phyloP scores from a whole-genome alignment of 441 rosid genomes.

The Populus hybrid region DNA sequence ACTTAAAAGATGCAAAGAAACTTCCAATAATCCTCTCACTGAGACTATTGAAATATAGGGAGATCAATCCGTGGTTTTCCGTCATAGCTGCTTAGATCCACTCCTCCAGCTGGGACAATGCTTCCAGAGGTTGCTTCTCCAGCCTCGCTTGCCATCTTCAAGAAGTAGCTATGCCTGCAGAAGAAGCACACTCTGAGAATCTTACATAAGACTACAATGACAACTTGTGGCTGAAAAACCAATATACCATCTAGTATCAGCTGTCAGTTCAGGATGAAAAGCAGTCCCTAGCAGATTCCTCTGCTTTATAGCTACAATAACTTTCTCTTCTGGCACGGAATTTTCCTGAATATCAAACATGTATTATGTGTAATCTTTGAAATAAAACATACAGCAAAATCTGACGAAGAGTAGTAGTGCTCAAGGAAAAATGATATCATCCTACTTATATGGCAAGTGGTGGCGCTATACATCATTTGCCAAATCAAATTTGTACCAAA shows the following conservation, averaged over 20 bases:
- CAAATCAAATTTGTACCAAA: no score
- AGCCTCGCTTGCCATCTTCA: constrained; percentile 59
- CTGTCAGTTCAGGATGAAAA: constrained; percentile 92
- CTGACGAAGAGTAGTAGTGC: not conserved
- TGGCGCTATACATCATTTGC: no score
- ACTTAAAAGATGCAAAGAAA: not conserved
- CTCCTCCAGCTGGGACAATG: constrained; percentile 43
- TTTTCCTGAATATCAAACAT: constrained; percentile 45
- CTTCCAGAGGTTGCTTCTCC: constrained; percentile 49
- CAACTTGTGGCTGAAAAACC: not conserved
- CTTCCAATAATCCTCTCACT: constrained; percentile 4
- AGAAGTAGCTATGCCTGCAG: constrained; percentile 83
- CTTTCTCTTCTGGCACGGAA: constrained; percentile 60
- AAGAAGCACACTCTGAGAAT: constrained; percentile 18
- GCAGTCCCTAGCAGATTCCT: constrained; percentile 83
- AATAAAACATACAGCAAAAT: not conserved
- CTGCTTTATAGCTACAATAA: constrained; percentile 81
- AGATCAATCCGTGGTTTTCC: constrained; percentile 56
- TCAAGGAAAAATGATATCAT: not conserved
- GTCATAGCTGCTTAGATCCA: constrained; percentile 29
- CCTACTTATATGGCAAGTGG: no score
- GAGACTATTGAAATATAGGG: constrained; percentile 50
- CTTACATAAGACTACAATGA: not conserved
- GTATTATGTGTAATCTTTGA: not conserved
- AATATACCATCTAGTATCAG: constrained; percentile 83